Base-by-base conservation (phyloP, 2,329 filamentous ascomycete species). In the Curvularia sp. region DNA sequence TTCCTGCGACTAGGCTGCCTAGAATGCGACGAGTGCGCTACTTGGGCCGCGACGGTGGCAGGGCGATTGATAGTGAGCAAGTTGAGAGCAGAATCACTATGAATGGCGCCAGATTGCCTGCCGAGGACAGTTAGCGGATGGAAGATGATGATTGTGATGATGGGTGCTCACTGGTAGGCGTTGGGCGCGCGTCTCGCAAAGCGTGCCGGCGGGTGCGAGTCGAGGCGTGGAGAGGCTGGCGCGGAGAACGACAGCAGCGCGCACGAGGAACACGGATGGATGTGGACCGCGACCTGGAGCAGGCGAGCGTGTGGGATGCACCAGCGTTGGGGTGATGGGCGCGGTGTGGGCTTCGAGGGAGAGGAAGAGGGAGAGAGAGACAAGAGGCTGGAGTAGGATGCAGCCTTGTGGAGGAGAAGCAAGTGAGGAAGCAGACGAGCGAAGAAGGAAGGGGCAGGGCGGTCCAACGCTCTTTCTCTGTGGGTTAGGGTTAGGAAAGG, bases 201-300 rank as follows among this genome's bases (percentile, higher is more conserved):
- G 51, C 61, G 53, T 59, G 39, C 49, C 49, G 59, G 50, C 49
- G 49, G 55, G 60, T 36, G 59, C 50, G 54, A 60, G 67, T 65
- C 63, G 65, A 60, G 62, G 66, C 61, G 61, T 57, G 66, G 59
- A 63, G 59, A 69, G 65, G 62, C 61, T 58, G 61, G 62, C 63
- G 67, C 64, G 57, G 65, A 64, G 65, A 66, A 67, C 34, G 60
- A 61, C 65, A 66, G 64, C 62, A 69, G 65, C 51, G 65, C 63
- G 67, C 64, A 56, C 6, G 60, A 63, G 53, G 62, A 65, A 61
- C 57, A 60, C 62, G 43, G 50, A 56, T 38, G 53, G 2, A 46
- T 42, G 58, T 61, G 46, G 52, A 58, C 55, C 57, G 51, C 51
- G 39, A 56, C 53, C 52, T 49, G 57, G 53, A 48, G 41, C 28